Conservation (phyloP, 805 yeast genomes). For the Wickerhamomyces queroliae region DNA sequence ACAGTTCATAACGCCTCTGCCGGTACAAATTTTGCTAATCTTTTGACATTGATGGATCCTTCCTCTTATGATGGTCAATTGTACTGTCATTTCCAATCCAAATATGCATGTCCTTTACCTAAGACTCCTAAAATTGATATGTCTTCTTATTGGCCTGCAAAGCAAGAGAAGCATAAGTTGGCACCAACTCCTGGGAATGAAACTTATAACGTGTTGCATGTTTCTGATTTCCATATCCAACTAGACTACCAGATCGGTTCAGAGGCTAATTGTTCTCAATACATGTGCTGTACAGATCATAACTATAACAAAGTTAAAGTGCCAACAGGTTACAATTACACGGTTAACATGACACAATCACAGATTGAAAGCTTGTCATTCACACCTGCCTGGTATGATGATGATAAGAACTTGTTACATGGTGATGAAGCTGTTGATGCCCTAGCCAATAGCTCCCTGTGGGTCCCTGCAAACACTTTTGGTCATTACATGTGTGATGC, state of each 20-base stretch:
- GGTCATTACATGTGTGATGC: constrained; percentile 61
- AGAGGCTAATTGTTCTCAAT: constrained; percentile 47
- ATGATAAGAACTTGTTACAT: no score
- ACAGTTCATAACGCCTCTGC: constrained; percentile 31
- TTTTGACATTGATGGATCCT: constrained; percentile 47
- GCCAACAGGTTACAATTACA: constrained; percentile 18
- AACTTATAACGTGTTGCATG: constrained; percentile 51
- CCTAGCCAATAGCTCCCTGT: constrained; percentile 21
- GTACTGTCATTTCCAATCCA: constrained; percentile 47
- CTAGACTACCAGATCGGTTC: constrained; percentile 44
- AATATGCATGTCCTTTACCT: constrained; percentile 50
- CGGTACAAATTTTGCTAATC: constrained; percentile 46
- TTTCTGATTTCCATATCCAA: constrained; percentile 59
- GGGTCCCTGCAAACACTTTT: constrained; percentile 48
- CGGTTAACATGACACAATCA: no score
- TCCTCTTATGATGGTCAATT: constrained; percentile 54
- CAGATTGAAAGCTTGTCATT: no score
- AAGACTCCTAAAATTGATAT: constrained; percentile 42
- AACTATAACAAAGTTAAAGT: constrained; percentile 31
- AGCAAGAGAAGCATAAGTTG: constrained; percentile 35
- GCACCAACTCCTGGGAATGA: constrained; percentile 28
- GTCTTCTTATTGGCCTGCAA: constrained; percentile 37
- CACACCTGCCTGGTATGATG: no score
- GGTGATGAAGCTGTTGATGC: no score
- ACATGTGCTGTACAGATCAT: constrained; percentile 54